Evolutionary conservation across 2,329 filamentous ascomycete genomes (phyloP).

Genomic region (Pseudohalonectria lignicola): DNA sequence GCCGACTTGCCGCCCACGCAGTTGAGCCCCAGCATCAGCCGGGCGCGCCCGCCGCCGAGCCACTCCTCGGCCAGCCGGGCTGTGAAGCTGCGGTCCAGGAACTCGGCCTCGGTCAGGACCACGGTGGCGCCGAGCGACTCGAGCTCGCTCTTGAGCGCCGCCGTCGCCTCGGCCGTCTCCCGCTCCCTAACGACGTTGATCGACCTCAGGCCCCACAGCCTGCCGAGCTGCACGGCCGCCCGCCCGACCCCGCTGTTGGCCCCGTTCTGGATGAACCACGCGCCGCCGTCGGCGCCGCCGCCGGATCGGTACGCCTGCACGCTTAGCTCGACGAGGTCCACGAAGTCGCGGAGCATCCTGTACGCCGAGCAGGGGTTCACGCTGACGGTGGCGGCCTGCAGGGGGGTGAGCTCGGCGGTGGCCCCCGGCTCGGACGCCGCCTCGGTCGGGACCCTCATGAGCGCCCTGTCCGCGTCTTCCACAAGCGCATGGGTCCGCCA

Average conservation of each 20-base stretch:
- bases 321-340: constrained; percentile 31
- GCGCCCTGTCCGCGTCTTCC: constrained; percentile 33
- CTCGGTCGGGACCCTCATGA: constrained; percentile 47
- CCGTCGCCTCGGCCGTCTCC: constrained; percentile 51
- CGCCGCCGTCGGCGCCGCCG: constrained; percentile 64
- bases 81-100: constrained; percentile 47
- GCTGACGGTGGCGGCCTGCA: constrained; percentile 77
- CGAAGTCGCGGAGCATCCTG: constrained; percentile 80
- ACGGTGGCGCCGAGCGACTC: constrained; percentile 42
- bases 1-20: constrained; percentile 88
- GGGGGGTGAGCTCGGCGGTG: constrained; percentile 43
- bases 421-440: constrained; percentile 26
- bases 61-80: constrained; percentile 45
- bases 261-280: constrained; percentile 96
- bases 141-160: constrained; percentile 43
- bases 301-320: constrained; percentile 32
- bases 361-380: constrained; percentile 95
- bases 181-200: constrained; percentile 82
- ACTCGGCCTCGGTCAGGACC: constrained; percentile 45
- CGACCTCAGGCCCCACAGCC: constrained; percentile 77
- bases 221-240: constrained; percentile 79
- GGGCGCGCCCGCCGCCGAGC: constrained; percentile 61
- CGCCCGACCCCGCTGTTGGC: constrained; percentile 90
- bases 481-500: constrained; percentile 86
- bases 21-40: constrained; percentile 72